These are phyloP conservation scores for Carallia brachiata DNA, from an alignment of 345 rosid genomes.

Conservation along the genomic window DNA sequence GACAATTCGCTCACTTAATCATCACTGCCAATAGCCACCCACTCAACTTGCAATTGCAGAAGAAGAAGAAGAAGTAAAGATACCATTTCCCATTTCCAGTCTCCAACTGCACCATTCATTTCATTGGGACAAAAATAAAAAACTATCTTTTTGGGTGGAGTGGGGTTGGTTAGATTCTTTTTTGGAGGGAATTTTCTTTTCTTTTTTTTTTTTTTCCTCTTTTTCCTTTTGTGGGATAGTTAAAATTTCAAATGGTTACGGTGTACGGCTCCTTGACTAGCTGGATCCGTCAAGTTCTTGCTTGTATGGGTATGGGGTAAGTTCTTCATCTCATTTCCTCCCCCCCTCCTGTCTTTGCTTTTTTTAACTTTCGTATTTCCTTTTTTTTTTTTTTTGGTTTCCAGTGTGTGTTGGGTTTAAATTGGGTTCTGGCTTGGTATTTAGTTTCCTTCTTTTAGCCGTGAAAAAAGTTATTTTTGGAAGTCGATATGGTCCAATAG, in stretches of 20 bases:
- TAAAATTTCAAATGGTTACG: slow-evolving; percentile 32
- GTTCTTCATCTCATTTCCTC: slow-evolving; percentile 8
- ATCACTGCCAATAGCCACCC: no score
- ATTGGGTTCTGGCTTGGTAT: not conserved
- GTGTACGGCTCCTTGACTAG: slow-evolving; percentile 27
- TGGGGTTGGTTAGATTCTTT: not conserved
- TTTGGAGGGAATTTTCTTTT: no score
- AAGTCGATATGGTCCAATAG: not conserved
- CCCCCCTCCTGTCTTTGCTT: not conserved
- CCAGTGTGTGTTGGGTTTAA: not conserved
- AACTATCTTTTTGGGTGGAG: not conserved
- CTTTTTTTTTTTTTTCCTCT: not conserved
- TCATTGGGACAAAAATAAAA: not conserved
- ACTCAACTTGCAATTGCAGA: no score
- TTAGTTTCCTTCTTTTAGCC: not conserved
- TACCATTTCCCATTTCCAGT: no score
- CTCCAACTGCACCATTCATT: not conserved
- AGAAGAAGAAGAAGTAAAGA: no score
- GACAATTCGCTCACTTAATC: no score
- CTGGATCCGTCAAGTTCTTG: slow-evolving; percentile 54
- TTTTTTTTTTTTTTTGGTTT: not conserved
- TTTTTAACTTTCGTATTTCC: not conserved
- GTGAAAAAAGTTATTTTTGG: not conserved
- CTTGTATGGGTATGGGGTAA: slow-evolving; percentile 63
- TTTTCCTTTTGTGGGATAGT: not conserved